Evolutionary conservation across 192 early-diverging fungal genomes (phyloP).

Genomic region (Gryganskiella cystojenkinii): DNA sequence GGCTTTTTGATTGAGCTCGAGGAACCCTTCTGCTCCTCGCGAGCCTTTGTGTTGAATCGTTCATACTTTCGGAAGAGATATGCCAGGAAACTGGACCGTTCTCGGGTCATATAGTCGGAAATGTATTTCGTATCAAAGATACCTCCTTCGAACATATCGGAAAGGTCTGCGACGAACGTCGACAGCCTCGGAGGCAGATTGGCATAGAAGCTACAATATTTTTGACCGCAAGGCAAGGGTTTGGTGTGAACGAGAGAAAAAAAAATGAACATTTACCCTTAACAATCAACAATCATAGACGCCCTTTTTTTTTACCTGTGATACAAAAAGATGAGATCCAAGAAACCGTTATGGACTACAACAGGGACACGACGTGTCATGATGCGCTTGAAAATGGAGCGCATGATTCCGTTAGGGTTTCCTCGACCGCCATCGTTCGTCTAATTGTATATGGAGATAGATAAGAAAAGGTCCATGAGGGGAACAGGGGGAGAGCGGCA

Average conservation of each 20-base stretch:
- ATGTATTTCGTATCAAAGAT: slow-evolving; percentile 95
- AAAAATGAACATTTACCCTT: too few species aligned
- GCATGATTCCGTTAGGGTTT: slow-evolving; percentile 57
- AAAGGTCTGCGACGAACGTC: slow-evolving; percentile 81
- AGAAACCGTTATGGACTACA: slow-evolving; percentile 93
- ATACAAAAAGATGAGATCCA: slow-evolving; percentile 95
- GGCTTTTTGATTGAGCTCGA: not conserved
- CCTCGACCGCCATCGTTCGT: slow-evolving; percentile 51
- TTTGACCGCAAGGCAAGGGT: too few species aligned
- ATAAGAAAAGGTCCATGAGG: too few species aligned
- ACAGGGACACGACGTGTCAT: slow-evolving; percentile 69
- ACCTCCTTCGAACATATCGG: slow-evolving; percentile 87
- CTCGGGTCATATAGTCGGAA: slow-evolving; percentile 72
- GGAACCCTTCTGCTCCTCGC: not conserved
- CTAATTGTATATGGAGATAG: slow-evolving; percentile 11
- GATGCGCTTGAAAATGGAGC: slow-evolving; percentile 66
- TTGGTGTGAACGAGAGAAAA: too few species aligned
- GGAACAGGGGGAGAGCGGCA: too few species aligned
- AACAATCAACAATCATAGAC: too few species aligned
- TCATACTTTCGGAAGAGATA: slow-evolving; percentile 74
- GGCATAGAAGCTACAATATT: slow-evolving; percentile 86
- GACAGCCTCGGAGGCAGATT: slow-evolving; percentile 75
- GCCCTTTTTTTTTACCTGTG: slow-evolving; percentile 54
- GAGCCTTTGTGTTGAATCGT: slow-evolving; percentile 26
- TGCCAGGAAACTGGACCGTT: slow-evolving; percentile 72